phyloP scores from a whole-genome alignment of 169 alveolate genomes.

The Eimeria sp. region DNA sequence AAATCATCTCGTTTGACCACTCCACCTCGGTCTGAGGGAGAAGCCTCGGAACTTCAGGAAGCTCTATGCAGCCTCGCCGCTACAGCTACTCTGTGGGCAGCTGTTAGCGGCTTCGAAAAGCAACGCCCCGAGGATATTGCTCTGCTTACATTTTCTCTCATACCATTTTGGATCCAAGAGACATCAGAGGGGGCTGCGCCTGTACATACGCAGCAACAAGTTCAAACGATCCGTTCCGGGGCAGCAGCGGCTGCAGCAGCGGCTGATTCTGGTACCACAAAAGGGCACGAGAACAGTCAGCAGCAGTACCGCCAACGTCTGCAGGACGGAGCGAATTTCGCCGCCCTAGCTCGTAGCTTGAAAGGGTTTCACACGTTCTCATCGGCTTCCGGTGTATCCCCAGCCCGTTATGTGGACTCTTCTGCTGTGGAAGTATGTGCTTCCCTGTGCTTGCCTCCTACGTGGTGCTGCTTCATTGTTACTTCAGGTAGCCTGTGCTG shows the following conservation, averaged over 20 bases:
- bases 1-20: background rate
- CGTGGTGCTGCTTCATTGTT: background rate
- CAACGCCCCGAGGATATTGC: constrained; percentile 58
- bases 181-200: constrained; percentile 14
- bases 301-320: background rate
- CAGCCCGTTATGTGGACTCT: constrained; percentile 21
- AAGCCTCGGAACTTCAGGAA: constrained; percentile 1
- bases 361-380: background rate
- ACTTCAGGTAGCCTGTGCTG: background rate
- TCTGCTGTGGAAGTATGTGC: constrained; percentile 53
- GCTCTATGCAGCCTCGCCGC: constrained; percentile 52
- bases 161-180: constrained; percentile 47
- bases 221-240: constrained; percentile 41
- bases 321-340: background rate
- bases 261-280: background rate
- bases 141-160: constrained; percentile 60
- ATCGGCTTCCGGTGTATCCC: background rate
- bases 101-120: constrained; percentile 38
- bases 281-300: background rate
- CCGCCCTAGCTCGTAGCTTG: constrained; percentile 4
- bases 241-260: constrained; percentile 16
- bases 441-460: background rate
- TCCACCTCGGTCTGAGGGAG: background rate
- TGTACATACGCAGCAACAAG: constrained; percentile 32
- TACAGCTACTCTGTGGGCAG: constrained; percentile 61